Conservation (phyloP, 139 green algal species). For the Asterochloris erici region DNA sequence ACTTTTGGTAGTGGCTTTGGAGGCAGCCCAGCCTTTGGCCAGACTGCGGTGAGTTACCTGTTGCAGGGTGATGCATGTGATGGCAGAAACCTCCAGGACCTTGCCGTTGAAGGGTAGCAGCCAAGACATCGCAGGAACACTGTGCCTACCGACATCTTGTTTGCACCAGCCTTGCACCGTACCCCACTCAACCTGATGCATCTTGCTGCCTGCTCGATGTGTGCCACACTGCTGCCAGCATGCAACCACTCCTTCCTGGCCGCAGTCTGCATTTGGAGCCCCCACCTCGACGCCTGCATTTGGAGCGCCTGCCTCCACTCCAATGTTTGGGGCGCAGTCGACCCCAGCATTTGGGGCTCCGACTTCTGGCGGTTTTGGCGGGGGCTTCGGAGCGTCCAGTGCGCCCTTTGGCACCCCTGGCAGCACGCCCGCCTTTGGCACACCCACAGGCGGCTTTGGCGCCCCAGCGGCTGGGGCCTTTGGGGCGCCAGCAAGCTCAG, state of each 20-base stretch:
- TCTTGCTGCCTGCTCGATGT: too few relatives aligned
- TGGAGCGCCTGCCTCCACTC: constrained; percentile 19
- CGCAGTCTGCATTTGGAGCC: constrained; percentile 20
- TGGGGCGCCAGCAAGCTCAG: constrained; percentile 12
- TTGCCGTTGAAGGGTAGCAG: background rate
- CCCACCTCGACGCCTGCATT: constrained; percentile 24
- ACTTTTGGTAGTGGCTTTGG: constrained; percentile 19
- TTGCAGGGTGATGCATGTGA: too few relatives aligned
- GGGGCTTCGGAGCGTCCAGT: background rate
- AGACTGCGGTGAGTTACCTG: constrained; percentile 2
- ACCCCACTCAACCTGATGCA: too few relatives aligned
- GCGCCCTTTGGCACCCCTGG: constrained; percentile 27
- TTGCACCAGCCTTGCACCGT: background rate
- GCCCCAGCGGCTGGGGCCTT: constrained; percentile 9
- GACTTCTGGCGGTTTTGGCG: constrained; percentile 15
- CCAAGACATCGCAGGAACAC: background rate
- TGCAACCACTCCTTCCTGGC: background rate
- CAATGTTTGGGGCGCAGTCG: constrained; percentile 32
- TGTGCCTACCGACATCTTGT: background rate
- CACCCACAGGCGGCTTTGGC: constrained; percentile 30
- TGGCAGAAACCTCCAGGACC: background rate
- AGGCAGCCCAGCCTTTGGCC: constrained; percentile 5
- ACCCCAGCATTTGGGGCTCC: constrained; percentile 39
- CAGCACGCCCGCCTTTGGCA: constrained; percentile 38
- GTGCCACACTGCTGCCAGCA: background rate